These are phyloP conservation scores for Botryosphaeria dothidea DNA, from an alignment of 2,329 filamentous ascomycete genomes.

Conservation along the genomic window DNA sequence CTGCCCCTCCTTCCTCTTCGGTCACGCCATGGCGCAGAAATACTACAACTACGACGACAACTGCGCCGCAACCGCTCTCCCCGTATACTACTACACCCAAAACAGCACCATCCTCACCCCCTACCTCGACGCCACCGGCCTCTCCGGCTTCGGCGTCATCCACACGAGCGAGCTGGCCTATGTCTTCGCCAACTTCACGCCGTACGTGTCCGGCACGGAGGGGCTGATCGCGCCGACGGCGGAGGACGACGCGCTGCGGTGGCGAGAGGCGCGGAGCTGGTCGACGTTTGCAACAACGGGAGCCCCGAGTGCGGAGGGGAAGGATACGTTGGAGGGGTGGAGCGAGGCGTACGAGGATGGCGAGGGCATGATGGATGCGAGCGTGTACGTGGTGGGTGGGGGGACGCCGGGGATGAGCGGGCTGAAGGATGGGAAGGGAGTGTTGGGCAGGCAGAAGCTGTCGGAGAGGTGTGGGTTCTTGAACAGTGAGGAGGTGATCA, in stretches of 20 bases:
- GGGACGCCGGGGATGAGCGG: conserved; percentile 45
- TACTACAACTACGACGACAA: conserved; percentile 20
- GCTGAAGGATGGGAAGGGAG: conserved; percentile 36
- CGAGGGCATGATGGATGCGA: conserved; percentile 24
- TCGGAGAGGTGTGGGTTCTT: conserved; percentile 51
- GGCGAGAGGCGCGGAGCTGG: conserved; percentile 50
- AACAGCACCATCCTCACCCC: conserved; percentile 57
- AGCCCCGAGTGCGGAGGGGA: conserved; percentile 31
- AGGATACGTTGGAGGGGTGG: conserved; percentile 47
- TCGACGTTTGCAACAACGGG: conserved; percentile 48
- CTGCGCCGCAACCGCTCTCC: background rate
- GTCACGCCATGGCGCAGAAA: conserved; percentile 38
- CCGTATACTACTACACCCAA: conserved; percentile 53
- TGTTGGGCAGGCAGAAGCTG: conserved; percentile 39
- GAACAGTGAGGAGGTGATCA: conserved; percentile 47
- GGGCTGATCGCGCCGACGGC: conserved; percentile 30
- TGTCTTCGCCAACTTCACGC: conserved; percentile 45
- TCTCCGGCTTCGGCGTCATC: conserved; percentile 47
- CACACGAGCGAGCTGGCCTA: conserved; percentile 59
- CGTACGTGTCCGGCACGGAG: conserved; percentile 42
- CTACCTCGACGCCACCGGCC: conserved; percentile 39
- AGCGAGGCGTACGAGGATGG: conserved; percentile 36
- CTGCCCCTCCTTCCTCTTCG: conserved; percentile 50
- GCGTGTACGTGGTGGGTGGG: conserved; percentile 50
- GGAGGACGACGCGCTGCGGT: conserved; percentile 43